Evolutionary conservation across 306 rosid genomes (phyloP), one percentile per base, ranked within the genome.

Genomic region (Coriaria nepalensis): DNA sequence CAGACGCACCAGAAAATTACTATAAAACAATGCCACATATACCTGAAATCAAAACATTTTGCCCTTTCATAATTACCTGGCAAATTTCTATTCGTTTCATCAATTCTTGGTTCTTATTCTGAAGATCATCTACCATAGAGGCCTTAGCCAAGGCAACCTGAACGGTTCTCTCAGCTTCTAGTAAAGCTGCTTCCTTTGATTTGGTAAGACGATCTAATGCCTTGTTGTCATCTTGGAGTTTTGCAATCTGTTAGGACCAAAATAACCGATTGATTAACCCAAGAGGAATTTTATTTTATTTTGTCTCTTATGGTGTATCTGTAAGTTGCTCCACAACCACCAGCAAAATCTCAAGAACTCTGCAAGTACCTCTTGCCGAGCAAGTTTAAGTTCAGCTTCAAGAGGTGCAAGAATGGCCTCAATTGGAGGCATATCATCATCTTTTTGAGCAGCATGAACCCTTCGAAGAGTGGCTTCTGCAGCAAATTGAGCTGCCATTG

Each of bases 371-470:
- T 92, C 98, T 50, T 79, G 94, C 52, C 92, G 82, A 13, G 98
- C 93, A 65, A 92, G 98, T 83, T 82, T 92, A 55, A 92, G 98
- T 67, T 92, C 96, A 59, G 98, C 98, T 76, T 92, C 98, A 60
- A 92, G 68, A 65, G 98, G 98, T 42, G 98, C 96, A 37, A 92
- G 93, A 71, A 92, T 92, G 66, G 98, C 98, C 63, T 92, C 98
- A 10, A 92, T 92, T 47, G 98, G 98, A 61, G 98, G 98, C 98
- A 92, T 92, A 74, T 92, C 98, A 62, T 92, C 98, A 66, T 92
- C 98, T 81, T 92, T 92, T 56, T 92, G 98, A 40, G 94, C 98
- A 57, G 98, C 94, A 68, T 92, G 98, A 56, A 92, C 98, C 80
- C 98, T 92, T 45, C 96, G 79, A 59, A 92, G 83, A 51, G 98